Percentiles rank a stretch among this genome's conserved stretches.
These are phyloP conservation scores for Zygnema circumcarinatum DNA, from an alignment of 139 green algal species.

Conservation along the genomic window DNA sequence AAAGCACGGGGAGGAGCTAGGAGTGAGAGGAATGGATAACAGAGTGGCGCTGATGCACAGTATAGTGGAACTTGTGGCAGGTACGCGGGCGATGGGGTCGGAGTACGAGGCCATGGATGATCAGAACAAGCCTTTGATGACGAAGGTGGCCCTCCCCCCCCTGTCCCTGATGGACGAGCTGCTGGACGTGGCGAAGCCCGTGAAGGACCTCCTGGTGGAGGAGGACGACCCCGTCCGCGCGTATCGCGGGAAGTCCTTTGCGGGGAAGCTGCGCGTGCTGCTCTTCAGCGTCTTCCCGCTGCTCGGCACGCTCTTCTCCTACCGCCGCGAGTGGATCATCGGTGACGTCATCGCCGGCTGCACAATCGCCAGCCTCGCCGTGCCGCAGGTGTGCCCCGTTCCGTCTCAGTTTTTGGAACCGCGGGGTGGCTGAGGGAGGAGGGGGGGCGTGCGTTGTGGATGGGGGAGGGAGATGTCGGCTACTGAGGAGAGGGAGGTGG, in stretches of 20 bases:
- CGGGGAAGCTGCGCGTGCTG: slow-evolving; percentile 15
- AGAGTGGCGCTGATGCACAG: too few species aligned
- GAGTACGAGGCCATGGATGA: slow-evolving; percentile 12
- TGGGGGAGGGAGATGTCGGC: too few species aligned
- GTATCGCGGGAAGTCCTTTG: slow-evolving; percentile 31
- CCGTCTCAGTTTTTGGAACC: slow-evolving; percentile 12
- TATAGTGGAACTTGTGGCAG: too few species aligned
- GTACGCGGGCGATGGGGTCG: slow-evolving; percentile 7
- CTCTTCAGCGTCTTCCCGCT: slow-evolving; percentile 48
- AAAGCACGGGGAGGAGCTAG: too few species aligned
- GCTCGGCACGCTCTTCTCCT: slow-evolving; percentile 26
- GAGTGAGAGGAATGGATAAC: too few species aligned
- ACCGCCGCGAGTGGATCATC: slow-evolving; percentile 32
- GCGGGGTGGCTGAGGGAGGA: too few species aligned
- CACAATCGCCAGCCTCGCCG: slow-evolving; percentile 51
- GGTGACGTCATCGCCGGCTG: slow-evolving; percentile 50
- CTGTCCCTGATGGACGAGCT: slow-evolving; percentile 30
- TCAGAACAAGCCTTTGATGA: background rate
- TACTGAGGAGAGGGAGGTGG: too few species aligned
- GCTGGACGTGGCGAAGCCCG: too few species aligned
- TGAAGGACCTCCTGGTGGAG: slow-evolving; percentile 30
- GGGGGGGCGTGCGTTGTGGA: too few species aligned
- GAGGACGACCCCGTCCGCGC: slow-evolving; percentile 33
- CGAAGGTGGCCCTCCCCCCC: slow-evolving; percentile 1
- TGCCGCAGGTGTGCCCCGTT: slow-evolving; percentile 58